Evolutionary conservation across 2,329 filamentous ascomycete species (phyloP).

Genomic region (Botrytis tulipae): DNA sequence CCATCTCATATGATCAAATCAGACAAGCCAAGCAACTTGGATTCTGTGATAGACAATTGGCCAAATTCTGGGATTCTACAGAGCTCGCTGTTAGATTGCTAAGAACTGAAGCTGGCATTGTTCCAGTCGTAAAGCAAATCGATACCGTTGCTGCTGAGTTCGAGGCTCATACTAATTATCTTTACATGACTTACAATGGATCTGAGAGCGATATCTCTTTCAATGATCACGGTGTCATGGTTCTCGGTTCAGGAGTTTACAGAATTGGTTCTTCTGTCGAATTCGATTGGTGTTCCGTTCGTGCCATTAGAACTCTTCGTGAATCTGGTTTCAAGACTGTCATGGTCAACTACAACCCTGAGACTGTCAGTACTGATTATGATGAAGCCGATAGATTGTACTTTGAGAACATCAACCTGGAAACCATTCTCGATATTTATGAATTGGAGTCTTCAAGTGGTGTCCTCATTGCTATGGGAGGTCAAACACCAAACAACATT

Average conservation of each 20-base stretch:
- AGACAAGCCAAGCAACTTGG: slow-evolving; percentile 96
- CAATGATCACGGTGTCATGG: slow-evolving; percentile 84
- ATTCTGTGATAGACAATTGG: slow-evolving; percentile 96
- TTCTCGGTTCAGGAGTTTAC: slow-evolving; percentile 94
- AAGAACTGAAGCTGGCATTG: slow-evolving; percentile 83
- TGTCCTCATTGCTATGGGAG: slow-evolving; percentile 92
- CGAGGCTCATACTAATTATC: slow-evolving; percentile 90
- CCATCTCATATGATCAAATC: slow-evolving; percentile 77
- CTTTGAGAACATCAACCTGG: slow-evolving; percentile 95
- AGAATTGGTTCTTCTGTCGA: slow-evolving; percentile 96
- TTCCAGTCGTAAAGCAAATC: slow-evolving; percentile 96
- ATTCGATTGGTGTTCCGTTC: slow-evolving; percentile 98
- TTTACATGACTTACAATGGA: slow-evolving; percentile 95
- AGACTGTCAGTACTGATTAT: slow-evolving; percentile 80
- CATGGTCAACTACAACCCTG: slow-evolving; percentile 74
- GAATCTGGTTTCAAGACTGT: slow-evolving; percentile 94
- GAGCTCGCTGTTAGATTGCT: slow-evolving; percentile 88
- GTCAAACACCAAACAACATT: slow-evolving; percentile 96
- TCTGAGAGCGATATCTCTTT: slow-evolving; percentile 91
- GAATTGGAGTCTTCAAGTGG: slow-evolving; percentile 83
- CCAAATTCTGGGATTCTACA: slow-evolving; percentile 75
- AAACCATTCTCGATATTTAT: slow-evolving; percentile 98
- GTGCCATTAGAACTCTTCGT: slow-evolving; percentile 77
- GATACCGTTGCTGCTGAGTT: slow-evolving; percentile 97
- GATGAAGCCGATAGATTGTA: slow-evolving; percentile 90